These are phyloP conservation scores for Plectosphaerella sp. DNA, from an alignment of 2,329 filamentous ascomycete genomes.

Conservation along the genomic window DNA sequence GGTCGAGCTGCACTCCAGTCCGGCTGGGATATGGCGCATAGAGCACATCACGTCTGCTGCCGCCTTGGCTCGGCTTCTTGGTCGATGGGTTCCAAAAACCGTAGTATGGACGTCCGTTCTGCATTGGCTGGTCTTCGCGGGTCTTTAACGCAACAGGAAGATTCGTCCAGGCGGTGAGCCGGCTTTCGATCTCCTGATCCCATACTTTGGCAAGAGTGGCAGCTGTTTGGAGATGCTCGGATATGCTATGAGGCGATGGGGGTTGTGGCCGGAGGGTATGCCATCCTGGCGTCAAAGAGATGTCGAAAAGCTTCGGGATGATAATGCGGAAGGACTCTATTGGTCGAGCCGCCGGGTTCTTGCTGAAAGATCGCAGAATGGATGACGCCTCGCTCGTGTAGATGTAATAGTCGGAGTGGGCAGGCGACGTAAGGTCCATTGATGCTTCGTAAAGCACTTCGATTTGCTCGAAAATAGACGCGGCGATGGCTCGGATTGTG, in stretches of 20 bases:
- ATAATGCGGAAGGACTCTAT: conserved; percentile 44
- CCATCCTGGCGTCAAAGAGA: conserved; percentile 52
- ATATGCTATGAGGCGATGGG: conserved; percentile 38
- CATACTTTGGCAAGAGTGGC: conserved; percentile 44
- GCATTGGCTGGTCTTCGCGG: conserved; percentile 8
- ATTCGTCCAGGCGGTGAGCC: conserved; percentile 38
- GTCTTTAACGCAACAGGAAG: conserved; percentile 10
- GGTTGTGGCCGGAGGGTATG: conserved; percentile 33
- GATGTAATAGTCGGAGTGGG: conserved; percentile 39
- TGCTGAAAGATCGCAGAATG: conserved; percentile 15
- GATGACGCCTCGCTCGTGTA: conserved; percentile 15
- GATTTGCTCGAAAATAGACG: conserved; percentile 37
- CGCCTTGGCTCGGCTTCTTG: conserved; percentile 6
- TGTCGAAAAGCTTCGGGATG: conserved; percentile 47
- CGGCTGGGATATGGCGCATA: conserved; percentile 29
- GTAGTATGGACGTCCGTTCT: conserved; percentile 1
- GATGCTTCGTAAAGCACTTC: conserved; percentile 42
- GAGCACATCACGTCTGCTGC: conserved; percentile 16
- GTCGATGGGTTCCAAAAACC: not conserved
- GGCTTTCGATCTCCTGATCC: conserved; percentile 39
- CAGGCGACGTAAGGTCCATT: conserved; percentile 34
- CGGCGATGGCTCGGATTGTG: conserved; percentile 29
- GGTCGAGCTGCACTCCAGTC: conserved; percentile 36
- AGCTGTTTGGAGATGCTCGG: conserved; percentile 51
- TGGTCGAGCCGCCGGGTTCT: conserved; percentile 1